These are phyloP conservation scores for Pleomassaria siparia DNA, from an alignment of 2,329 filamentous ascomycete genomes.

Conservation along the genomic window DNA sequence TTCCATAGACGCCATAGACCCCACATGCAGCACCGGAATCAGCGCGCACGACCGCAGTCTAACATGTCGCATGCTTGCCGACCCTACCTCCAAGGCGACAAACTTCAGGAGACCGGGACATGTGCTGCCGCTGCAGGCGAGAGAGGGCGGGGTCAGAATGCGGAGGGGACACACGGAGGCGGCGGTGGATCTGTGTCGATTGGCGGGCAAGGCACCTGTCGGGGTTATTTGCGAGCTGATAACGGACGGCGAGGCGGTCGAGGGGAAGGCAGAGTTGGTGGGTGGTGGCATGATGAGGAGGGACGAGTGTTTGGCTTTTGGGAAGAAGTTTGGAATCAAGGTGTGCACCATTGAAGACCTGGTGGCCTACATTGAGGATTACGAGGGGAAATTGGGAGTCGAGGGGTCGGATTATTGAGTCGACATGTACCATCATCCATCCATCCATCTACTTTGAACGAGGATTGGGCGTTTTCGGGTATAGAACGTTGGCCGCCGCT, in stretches of 20 bases:
- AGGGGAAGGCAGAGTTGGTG: conserved; percentile 64
- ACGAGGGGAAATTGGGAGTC: conserved; percentile 57
- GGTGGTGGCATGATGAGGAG: conserved; percentile 88
- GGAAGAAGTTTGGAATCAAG: conserved; percentile 82
- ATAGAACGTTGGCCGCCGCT: too few species aligned
- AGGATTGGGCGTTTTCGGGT: neutral
- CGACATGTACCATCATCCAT: neutral
- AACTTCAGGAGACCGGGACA: conserved; percentile 84
- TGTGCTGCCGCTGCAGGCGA: conserved; percentile 80
- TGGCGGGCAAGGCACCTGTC: conserved; percentile 72
- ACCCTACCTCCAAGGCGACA: conserved; percentile 54
- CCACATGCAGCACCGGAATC: conserved; percentile 76
- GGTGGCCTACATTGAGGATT: conserved; percentile 75
- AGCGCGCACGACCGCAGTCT: conserved; percentile 83
- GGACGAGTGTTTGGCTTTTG: conserved; percentile 86
- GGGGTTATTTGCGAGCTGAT: conserved; percentile 92
- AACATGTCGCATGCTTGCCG: conserved; percentile 77
- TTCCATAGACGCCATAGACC: conserved; percentile 76
- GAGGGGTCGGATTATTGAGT: conserved; percentile 5
- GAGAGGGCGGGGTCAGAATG: conserved; percentile 76
- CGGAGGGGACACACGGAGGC: conserved; percentile 91
- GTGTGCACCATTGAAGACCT: conserved; percentile 95
- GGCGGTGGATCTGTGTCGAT: conserved; percentile 81
- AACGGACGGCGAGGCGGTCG: conserved; percentile 74
- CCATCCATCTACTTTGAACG: neutral